Evolutionary conservation across 179 eudicot genomes (phyloP).

Genomic region (Camellia oleifera): DNA sequence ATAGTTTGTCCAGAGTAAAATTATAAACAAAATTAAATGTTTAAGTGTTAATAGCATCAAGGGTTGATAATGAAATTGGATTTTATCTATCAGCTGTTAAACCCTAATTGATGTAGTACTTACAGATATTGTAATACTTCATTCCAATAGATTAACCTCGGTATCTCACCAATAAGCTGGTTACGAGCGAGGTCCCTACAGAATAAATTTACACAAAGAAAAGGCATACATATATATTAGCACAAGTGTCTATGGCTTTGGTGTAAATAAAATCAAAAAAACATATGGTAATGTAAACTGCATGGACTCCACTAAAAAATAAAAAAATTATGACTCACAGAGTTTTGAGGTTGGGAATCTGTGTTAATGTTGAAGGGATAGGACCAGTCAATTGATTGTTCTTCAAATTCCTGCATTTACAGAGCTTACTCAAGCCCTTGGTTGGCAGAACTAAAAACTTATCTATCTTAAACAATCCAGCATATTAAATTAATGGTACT

Average conservation of each 20-base stretch:
- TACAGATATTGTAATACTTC: constrained; percentile 72
- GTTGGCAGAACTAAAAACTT: background rate
- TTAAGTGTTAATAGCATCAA: background rate
- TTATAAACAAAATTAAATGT: background rate
- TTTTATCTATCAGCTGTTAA: too few relatives aligned
- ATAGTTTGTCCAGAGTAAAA: background rate
- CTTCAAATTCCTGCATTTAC: constrained; percentile 47
- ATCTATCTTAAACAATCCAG: background rate
- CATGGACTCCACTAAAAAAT: background rate
- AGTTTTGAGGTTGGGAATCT: constrained; percentile 60
- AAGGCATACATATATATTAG: background rate
- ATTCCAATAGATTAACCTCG: constrained; percentile 70
- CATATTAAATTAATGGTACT: background rate
- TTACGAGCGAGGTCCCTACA: constrained; percentile 63
- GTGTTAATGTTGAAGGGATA: constrained; percentile 62
- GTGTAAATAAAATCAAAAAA: background rate
- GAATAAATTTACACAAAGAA: background rate
- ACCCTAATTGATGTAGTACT: constrained; percentile 15
- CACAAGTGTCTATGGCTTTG: background rate
- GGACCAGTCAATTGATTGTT: constrained; percentile 65
- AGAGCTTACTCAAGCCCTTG: background rate
- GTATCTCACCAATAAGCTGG: constrained; percentile 62
- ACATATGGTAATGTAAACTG: background rate
- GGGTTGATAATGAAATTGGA: background rate
- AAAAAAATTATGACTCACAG: constrained; percentile 33